Conservation (phyloP, 495 filamentous ascomycete species). For the Talaromyces thailandensis region DNA sequence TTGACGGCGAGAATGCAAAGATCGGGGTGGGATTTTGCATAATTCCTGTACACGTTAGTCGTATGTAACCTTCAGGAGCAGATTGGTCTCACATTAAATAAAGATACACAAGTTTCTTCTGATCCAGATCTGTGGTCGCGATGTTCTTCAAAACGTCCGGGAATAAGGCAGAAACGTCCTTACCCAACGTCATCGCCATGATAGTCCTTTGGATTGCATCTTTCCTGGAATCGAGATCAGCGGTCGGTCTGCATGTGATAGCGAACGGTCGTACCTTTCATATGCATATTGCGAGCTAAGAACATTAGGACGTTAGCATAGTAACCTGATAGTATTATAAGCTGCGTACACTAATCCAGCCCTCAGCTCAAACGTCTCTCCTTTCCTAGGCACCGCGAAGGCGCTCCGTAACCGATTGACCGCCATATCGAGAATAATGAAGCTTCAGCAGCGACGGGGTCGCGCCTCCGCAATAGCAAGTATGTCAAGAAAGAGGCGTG, state of each 20-base stretch:
- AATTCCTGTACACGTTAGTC: constrained; percentile 59
- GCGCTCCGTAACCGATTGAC: constrained; percentile 93
- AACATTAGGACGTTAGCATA: constrained; percentile 17
- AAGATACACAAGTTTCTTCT: constrained; percentile 99
- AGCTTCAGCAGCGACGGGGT: constrained; percentile 39
- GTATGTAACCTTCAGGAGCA: neutral
- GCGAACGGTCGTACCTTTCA: constrained; percentile 51
- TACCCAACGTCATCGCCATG: constrained; percentile 98
- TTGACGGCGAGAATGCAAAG: constrained; percentile 99
- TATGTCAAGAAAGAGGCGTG: constrained; percentile 1
- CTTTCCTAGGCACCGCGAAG: constrained; percentile 86
- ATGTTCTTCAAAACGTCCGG: constrained; percentile 99
- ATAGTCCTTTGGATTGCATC: constrained; percentile 99
- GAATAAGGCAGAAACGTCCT: constrained; percentile 96
- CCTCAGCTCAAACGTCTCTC: constrained; percentile 96
- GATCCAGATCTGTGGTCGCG: constrained; percentile 86
- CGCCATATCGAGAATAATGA: constrained; percentile 53
- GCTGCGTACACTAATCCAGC: constrained; percentile 72
- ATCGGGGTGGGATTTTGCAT: constrained; percentile 98
- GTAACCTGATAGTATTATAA: neutral
- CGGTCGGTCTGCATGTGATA: constrained; percentile 1
- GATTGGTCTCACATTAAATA: constrained; percentile 75
- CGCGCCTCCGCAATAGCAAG: constrained; percentile 32
- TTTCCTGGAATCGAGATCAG: constrained; percentile 51
- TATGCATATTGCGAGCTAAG: constrained; percentile 90